Conservation (phyloP, 2,329 filamentous ascomycete genomes). For the Cercospora sp. region DNA sequence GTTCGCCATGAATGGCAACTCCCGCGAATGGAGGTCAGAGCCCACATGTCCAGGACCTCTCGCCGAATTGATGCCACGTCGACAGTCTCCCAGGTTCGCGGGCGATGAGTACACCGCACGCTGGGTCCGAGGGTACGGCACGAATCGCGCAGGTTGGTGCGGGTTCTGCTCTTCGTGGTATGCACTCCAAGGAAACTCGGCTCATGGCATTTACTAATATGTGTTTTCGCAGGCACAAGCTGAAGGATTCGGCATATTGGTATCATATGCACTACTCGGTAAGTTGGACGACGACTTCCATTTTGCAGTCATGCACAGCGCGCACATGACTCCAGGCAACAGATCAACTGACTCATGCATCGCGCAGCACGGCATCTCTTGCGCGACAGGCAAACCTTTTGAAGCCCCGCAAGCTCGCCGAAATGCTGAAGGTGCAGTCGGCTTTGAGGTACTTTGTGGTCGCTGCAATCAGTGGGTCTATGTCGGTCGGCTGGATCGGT, state of each 20-base stretch:
- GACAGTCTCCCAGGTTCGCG: conserved; percentile 59
- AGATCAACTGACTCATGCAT: conserved; percentile 55
- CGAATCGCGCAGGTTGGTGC: conserved; percentile 88
- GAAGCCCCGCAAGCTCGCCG: conserved; percentile 73
- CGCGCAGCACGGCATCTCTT: conserved; percentile 38
- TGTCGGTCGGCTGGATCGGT: conserved; percentile 82
- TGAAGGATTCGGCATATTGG: conserved; percentile 92
- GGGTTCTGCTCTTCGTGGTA: conserved; percentile 83
- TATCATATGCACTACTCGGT: conserved; percentile 75
- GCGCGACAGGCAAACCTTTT: conserved; percentile 75
- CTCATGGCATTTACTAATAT: not conserved
- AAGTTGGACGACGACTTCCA: not conserved
- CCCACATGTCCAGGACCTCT: conserved; percentile 6
- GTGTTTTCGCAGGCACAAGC: conserved; percentile 54
- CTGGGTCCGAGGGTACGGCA: conserved; percentile 83
- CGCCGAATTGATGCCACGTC: conserved; percentile 19
- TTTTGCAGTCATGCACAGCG: not conserved
- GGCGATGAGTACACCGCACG: conserved; percentile 80
- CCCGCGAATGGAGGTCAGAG: not conserved
- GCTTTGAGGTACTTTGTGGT: conserved; percentile 77
- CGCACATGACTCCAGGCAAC: conserved; percentile 56
- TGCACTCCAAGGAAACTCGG: not conserved
- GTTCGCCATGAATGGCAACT: not conserved
- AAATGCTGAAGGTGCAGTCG: conserved; percentile 77
- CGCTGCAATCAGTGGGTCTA: conserved; percentile 78